Conservation (phyloP, 129 eudicot genomes). For the Erigeron canadensis region DNA sequence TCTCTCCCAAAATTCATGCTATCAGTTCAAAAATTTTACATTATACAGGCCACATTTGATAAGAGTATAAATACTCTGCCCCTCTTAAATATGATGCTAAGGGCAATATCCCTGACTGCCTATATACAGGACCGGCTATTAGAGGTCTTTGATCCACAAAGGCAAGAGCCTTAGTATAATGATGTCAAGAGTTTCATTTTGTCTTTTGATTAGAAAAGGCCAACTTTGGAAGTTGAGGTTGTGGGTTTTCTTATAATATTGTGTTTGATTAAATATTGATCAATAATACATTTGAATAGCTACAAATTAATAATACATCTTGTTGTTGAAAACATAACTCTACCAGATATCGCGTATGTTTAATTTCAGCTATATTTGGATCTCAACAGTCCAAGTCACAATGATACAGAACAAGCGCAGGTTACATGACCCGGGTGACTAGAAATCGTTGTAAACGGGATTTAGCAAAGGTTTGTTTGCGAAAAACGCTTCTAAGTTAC, state of each 20-base stretch:
- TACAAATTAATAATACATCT: neutral
- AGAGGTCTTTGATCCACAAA: conserved; percentile 43
- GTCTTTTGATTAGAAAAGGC: conserved; percentile 11
- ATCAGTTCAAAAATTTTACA: too few relatives aligned
- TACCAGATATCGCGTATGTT: too few relatives aligned
- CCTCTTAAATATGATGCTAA: too few relatives aligned
- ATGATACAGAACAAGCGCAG: neutral
- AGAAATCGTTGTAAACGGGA: neutral
- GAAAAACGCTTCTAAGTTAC: conserved; percentile 77
- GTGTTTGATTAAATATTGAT: neutral
- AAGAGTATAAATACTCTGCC: too few relatives aligned
- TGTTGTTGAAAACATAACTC: neutral
- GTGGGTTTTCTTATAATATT: neutral
- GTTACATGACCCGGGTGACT: neutral
- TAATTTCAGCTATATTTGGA: too few relatives aligned
- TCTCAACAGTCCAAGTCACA: neutral
- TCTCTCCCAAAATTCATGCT: too few relatives aligned
- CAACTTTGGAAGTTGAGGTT: conserved; percentile 23
- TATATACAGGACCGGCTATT: too few relatives aligned
- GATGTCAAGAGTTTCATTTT: conserved; percentile 40
- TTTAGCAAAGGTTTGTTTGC: conserved; percentile 44
- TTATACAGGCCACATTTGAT: too few relatives aligned
- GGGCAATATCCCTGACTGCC: too few relatives aligned
- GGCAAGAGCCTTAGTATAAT: conserved; percentile 37
- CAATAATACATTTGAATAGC: neutral